These are phyloP conservation scores for Adiantum capillusveneris DNA, from an alignment of 75 land plant species.

Conservation along the genomic window DNA sequence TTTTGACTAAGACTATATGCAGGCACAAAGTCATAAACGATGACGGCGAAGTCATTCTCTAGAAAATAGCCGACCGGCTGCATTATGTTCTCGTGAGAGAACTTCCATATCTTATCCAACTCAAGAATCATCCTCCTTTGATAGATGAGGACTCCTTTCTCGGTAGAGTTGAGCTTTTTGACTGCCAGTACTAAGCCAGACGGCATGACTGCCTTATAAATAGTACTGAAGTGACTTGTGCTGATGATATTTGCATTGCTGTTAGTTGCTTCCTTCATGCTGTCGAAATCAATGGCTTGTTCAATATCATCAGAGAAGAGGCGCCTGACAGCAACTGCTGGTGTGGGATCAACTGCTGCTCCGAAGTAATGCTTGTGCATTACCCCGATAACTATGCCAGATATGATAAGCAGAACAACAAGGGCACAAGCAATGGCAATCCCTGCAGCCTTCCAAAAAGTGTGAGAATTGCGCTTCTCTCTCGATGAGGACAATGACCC, in stretches of 20 bases:
- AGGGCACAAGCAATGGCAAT: slow-evolving; percentile 61
- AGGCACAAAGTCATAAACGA: slow-evolving; percentile 55
- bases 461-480: background rate
- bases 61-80: slow-evolving; percentile 60
- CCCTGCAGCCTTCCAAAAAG: slow-evolving; percentile 29
- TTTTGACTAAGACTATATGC: slow-evolving; percentile 64
- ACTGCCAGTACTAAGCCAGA: slow-evolving; percentile 59
- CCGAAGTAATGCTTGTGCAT: slow-evolving; percentile 54
- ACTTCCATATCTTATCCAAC: slow-evolving; percentile 58
- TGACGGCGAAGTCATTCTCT: slow-evolving; percentile 56
- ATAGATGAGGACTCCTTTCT: slow-evolving; percentile 46
- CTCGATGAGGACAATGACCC: slow-evolving; percentile 6
- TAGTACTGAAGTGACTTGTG: slow-evolving; percentile 59
- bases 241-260: slow-evolving; percentile 60
- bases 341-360: slow-evolving; percentile 18
- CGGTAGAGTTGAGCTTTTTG: slow-evolving; percentile 59
- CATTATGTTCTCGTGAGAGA: slow-evolving; percentile 61
- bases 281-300: slow-evolving; percentile 55
- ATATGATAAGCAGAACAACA: slow-evolving; percentile 40
- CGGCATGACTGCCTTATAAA: slow-evolving; percentile 75
- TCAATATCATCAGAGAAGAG: slow-evolving; percentile 52
- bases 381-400: slow-evolving; percentile 45
- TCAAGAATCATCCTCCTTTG: slow-evolving; percentile 69
- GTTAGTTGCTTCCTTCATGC: slow-evolving; percentile 48
- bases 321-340: slow-evolving; percentile 27